Conservation (phyloP, 2,329 filamentous ascomycete species). For the Aquanectria penicillioides region DNA sequence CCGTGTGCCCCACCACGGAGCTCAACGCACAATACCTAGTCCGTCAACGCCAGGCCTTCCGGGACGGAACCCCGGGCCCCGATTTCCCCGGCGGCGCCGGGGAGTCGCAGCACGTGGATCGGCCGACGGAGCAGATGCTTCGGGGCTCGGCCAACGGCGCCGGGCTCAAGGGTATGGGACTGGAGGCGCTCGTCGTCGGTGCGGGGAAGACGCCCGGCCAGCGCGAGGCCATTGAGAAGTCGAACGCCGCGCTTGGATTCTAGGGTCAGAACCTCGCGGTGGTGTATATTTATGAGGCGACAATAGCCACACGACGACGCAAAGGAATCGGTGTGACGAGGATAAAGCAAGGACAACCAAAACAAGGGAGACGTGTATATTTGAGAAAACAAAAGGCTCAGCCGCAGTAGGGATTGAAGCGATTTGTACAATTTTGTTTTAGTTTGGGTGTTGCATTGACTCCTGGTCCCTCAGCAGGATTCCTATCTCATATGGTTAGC, state of each 20-base stretch:
- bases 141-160: constrained; percentile 43
- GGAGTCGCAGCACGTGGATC: constrained; percentile 64
- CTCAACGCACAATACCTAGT: constrained; percentile 77
- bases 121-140: constrained; percentile 54
- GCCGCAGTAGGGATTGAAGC: no score
- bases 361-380: no score
- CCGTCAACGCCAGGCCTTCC: constrained; percentile 77
- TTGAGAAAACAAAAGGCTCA: no score
- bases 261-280: constrained; percentile 29
- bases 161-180: constrained; percentile 57
- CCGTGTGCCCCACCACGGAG: constrained; percentile 82
- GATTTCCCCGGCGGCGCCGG: constrained; percentile 80
- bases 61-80: constrained; percentile 72
- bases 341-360: no score
- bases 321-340: not conserved
- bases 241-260: constrained; percentile 59
- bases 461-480: no score
- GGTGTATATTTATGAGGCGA: not conserved
- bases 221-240: constrained; percentile 48
- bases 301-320: not conserved
- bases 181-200: constrained; percentile 49
- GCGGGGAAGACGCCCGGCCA: constrained; percentile 47
- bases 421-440: no score
- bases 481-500: no score
- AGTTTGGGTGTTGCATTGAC: no score